Evolutionary conservation across 1,284 basidiomycete species (phyloP), one percentile per base, ranked within the genome.

Genomic region (Tylopilus microsporus): DNA sequence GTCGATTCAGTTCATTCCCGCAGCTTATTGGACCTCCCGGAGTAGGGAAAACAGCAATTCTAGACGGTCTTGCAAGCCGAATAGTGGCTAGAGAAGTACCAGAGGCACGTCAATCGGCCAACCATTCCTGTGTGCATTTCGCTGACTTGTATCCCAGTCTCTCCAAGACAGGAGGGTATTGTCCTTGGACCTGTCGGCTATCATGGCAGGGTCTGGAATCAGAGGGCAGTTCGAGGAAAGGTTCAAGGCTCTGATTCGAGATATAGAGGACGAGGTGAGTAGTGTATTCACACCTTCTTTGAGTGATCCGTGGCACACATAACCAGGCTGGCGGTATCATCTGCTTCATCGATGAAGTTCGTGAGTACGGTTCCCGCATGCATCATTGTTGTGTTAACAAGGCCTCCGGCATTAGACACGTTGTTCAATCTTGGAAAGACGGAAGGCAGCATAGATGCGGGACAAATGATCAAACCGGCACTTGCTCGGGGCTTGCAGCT

Each of bases 61-160:
- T 96, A 41, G 95, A 98, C 75, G 94, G 92, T 1, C 78, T 98
- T 15, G 94, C 94, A 0, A 89, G 86, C 66, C 80, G 94, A 16
- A 94, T 98, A 60, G 85, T 96, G 2, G 84, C 90, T 9, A 91
- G 88, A 69, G 93, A 97, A 70, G 93, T 97, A 3, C 94, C 95
- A 13, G 94, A 94, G 78, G 89, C 90, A 59, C 50, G 78, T 71
- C 7, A 32, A 21, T 18, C 0, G 25, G 18, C 16, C 16, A 39
- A 59, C 34, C 32, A 5, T 48, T 13, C 53, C 5, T 19, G 30
- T 34, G 5, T 34, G n/a, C 16, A 11, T 52, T 56, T 5, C 15
- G 42, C 57, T 21, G 47, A 59, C 5, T n/a, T 9, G 12, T 37
- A 9, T 43, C 41, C 16, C 48, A 42, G 87, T 92, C 89, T 9